Evolutionary conservation across 768 basidiomycete genomes (phyloP).

Genomic region (Podaxis sp.): DNA sequence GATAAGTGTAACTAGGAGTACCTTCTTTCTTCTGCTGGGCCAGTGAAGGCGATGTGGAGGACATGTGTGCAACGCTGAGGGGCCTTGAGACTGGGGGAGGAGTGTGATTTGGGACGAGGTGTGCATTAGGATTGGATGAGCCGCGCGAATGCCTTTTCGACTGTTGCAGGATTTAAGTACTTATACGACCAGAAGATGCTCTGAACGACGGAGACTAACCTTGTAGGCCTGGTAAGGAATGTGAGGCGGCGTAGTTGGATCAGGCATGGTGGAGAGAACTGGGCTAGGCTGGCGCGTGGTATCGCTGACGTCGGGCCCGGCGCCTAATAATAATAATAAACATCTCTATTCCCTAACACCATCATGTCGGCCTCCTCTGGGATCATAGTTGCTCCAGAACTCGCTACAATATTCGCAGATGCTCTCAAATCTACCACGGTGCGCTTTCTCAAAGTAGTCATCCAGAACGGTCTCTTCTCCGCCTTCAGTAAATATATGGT

Average conservation of each 20-base stretch:
- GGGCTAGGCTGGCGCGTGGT: background rate
- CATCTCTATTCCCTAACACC: conserved; percentile 15
- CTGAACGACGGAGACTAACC: conserved; percentile 28
- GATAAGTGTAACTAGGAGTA: background rate
- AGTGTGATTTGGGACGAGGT: conserved; percentile 26
- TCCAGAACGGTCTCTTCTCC: conserved; percentile 62
- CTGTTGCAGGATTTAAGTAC: conserved; percentile 24
- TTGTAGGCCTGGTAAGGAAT: conserved; percentile 55
- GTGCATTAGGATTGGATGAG: conserved; percentile 28
- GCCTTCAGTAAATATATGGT: conserved; percentile 14
- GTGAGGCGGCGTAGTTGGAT: conserved; percentile 25
- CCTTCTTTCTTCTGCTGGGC: background rate
- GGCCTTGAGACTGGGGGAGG: conserved; percentile 30
- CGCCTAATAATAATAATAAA: background rate
- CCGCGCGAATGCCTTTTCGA: conserved; percentile 49
- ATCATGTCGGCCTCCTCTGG: conserved; percentile 76
- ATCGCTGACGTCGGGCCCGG: background rate
- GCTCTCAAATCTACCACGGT: conserved; percentile 49
- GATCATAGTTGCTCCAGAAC: conserved; percentile 61
- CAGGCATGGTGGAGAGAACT: conserved; percentile 27
- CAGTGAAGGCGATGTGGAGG: conserved; percentile 21
- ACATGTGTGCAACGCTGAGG: conserved; percentile 23
- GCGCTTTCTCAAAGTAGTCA: conserved; percentile 78
- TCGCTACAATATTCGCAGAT: conserved; percentile 56
- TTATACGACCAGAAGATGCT: conserved; percentile 12